A percentile compares a stretch with the other conserved stretches of the same genome.
Conservation (phyloP, 108 stramenopile species). For the Nannochloropsis oceanica region DNA sequence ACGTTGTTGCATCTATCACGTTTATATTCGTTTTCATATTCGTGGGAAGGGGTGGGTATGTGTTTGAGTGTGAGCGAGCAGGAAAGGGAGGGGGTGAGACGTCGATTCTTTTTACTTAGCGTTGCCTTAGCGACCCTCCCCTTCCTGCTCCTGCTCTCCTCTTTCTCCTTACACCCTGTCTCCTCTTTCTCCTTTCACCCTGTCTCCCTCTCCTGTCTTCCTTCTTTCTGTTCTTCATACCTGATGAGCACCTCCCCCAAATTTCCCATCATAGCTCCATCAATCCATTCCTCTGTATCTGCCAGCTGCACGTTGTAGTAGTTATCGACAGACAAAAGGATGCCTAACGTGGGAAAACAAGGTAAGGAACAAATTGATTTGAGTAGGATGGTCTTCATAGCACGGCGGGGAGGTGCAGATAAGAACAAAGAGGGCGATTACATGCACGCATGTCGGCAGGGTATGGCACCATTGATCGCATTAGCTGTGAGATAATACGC, state of each 20-base stretch:
- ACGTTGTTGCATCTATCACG: slow-evolving; percentile 74
- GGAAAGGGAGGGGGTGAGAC: background rate
- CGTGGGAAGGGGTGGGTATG: too few species aligned
- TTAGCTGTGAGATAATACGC: background rate
- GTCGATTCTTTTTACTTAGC: background rate
- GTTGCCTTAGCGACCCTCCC: background rate
- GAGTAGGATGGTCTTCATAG: too few species aligned
- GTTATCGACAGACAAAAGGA: slow-evolving; percentile 69
- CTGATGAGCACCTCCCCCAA: slow-evolving; percentile 93
- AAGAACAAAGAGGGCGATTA: too few species aligned
- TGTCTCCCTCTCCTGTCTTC: background rate
- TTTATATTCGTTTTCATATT: too few species aligned
- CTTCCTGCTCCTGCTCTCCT: background rate
- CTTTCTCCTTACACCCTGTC: background rate
- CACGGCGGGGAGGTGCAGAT: too few species aligned
- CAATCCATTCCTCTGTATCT: slow-evolving; percentile 81
- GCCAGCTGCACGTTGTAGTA: slow-evolving; percentile 91
- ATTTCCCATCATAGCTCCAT: slow-evolving; percentile 77
- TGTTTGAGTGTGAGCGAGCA: background rate
- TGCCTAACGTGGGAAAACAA: slow-evolving; percentile 39
- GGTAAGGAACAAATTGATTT: background rate
- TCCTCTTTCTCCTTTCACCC: too few species aligned
- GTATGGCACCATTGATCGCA: background rate
- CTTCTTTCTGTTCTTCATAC: background rate
- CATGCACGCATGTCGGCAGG: background rate